Conservation (phyloP, 2,329 filamentous ascomycete species). For the Pseudogymnoascus sp. region DNA sequence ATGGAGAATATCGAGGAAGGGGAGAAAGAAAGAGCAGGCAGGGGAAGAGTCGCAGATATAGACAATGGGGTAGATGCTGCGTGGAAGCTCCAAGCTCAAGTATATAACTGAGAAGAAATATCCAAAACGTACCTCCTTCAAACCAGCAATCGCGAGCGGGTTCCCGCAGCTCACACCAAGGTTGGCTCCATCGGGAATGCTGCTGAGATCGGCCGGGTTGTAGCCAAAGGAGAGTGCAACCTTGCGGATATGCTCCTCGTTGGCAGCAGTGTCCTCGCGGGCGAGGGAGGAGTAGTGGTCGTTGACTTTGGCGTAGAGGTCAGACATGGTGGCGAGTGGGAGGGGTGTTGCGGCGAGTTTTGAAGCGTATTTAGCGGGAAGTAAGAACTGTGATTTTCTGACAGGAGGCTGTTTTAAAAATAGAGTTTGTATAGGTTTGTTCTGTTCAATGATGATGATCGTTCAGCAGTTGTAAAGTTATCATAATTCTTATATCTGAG, state of each 20-base stretch:
- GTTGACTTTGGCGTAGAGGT: slow-evolving; percentile 9
- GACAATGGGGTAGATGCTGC: background rate
- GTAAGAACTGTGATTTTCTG: background rate
- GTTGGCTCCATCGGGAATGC: slow-evolving; percentile 18
- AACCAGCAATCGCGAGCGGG: slow-evolving; percentile 16
- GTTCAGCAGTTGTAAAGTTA: background rate
- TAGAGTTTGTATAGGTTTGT: background rate
- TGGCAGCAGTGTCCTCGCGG: background rate
- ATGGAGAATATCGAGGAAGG: background rate
- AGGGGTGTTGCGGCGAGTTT: background rate
- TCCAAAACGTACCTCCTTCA: slow-evolving; percentile 4
- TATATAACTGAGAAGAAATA: background rate
- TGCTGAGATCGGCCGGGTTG: slow-evolving; percentile 17
- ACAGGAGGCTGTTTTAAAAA: background rate
- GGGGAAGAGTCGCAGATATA: background rate
- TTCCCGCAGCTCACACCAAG: slow-evolving; percentile 22
- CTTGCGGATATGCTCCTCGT: slow-evolving; percentile 8
- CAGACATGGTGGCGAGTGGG: background rate
- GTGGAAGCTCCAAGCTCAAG: background rate
- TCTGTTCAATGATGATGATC: background rate
- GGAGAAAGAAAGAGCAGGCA: background rate
- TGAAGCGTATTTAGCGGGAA: background rate
- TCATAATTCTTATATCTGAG: background rate
- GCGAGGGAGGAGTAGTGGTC: slow-evolving; percentile 10
- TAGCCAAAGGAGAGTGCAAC: slow-evolving; percentile 20